Percentiles rank a stretch among this genome's conserved stretches.
Conservation (phyloP, 2,329 filamentous ascomycete species). For the Cladorrhinum sp. region DNA sequence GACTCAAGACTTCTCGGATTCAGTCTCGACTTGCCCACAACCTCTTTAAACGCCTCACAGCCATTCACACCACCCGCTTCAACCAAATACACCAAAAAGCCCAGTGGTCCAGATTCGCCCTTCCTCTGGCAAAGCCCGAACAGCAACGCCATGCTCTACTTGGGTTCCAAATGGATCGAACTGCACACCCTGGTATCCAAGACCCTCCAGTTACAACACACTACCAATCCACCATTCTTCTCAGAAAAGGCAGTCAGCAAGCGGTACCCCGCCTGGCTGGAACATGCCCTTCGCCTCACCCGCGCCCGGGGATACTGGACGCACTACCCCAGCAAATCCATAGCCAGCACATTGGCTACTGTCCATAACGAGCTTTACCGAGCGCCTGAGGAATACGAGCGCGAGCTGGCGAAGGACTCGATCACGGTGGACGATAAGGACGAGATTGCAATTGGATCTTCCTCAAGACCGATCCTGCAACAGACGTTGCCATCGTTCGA, state of each 20-base stretch:
- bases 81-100: conserved; percentile 12
- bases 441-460: conserved; percentile 45
- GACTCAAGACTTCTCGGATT: conserved; percentile 67
- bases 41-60: conserved; percentile 58
- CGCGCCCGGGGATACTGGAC: conserved; percentile 73
- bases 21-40: conserved; percentile 70
- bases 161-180: conserved; percentile 83
- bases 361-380: conserved; percentile 74
- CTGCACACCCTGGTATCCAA: conserved; percentile 75
- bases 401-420: conserved; percentile 27
- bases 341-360: conserved; percentile 57
- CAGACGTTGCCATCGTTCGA: conserved; percentile 44
- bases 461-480: conserved; percentile 46
- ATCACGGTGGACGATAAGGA: conserved; percentile 28
- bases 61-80: conserved; percentile 46
- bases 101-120: conserved; percentile 41
- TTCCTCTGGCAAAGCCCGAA: conserved; percentile 86
- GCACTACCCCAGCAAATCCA: conserved; percentile 68
- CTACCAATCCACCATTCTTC: conserved; percentile 39
- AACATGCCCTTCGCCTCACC: conserved; percentile 74
- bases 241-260: conserved; percentile 61
- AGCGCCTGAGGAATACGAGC: conserved; percentile 65
- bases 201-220: conserved; percentile 48
- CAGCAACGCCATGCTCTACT: conserved; percentile 76
- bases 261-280: conserved; percentile 71